Evolutionary conservation across 257 asterid genomes (phyloP), one percentile per base, ranked within the genome.

Genomic region (Salvia miltiorrhiza): DNA sequence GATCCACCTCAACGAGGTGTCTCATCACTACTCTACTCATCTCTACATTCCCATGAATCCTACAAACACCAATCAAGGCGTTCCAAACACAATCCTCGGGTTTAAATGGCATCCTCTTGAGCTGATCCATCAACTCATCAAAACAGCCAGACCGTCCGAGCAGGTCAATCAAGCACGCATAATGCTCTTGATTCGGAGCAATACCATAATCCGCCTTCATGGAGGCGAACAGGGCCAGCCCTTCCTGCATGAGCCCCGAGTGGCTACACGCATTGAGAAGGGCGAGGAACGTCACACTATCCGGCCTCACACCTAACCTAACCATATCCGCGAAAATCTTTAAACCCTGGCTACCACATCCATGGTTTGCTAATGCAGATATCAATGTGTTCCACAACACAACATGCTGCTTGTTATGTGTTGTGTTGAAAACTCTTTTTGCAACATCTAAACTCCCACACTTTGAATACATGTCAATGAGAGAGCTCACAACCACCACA

Each of bases 391-490:
- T 90, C 95, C 96, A 89, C 56, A 82, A 69, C n/a, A 79, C 77
- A 30, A 79, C 75, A 49, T 86, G 85, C 35, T 77, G 79, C 64
- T 83, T 86, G 82, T 75, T 76, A 66, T 73, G 68, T 30, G 66
- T 52, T 2, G 58, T 17, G 17, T 74, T 73, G 48, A 89, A 89
- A 49, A 86, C 88, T 62, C 65, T 73, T 80, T 78, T 75, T 0
- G 83, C 95, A 9, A 62, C 57, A 52, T 66, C 75, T 69, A 89
- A 67, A 74, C 73, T 81, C 60, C 92, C 92, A 73, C 95, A 89
- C 63, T 84, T 85, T 8, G 94, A 79, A 59, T 92, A 89, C 96
- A 87, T 87, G 73, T 86, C 88, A 63, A 92, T 79, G 66, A 92
- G 86, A 67, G 90, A 76, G 73, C 93, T 91, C 66, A 79, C 33